Base-by-base conservation (phyloP, 345 rosid species). In the Eucalyptus globulus region DNA sequence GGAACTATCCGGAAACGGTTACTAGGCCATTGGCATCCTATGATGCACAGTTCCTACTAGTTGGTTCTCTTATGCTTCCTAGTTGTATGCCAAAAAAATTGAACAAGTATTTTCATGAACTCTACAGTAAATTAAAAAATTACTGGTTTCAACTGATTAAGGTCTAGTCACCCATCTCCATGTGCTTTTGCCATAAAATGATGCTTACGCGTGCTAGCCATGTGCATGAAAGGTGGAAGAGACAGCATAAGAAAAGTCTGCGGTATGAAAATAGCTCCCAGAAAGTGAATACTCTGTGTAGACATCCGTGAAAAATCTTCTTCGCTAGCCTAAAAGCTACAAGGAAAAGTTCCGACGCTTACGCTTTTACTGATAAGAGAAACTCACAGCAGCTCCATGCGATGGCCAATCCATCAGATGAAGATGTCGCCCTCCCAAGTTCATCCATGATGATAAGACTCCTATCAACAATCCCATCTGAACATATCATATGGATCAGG, bases 331-430 rank as follows among this genome's bases (percentile, higher is more conserved):
- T n/a, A 49, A 31, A 19, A 51, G 87, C 45, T 86, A 31, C 6
- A 3, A n/a, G 65, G 58, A 86, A 86, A n/a, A 86, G 60, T 47
- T 34, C 86, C 47, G 72, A 87, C 47, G 56, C 88, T 97, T 95
- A 97, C 99, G 94, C 97, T 91, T 94, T 95, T 87, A 95, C 93
- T 50, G 98, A 95, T 90, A 94, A 87, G 56, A 98, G 94, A 95
- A 95, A 92, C 92, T 98, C 99, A 60, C 98, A 97, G 95, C 98
- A 98, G 94, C 99, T 95, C 99, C 99, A 96, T 88, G 98, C 98
- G 90, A 98, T 93, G 88, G 98, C 95, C 91, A 96, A 93, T 89
- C 99, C 99, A 91, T 98, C 99, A 62, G 98, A 94, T 50, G 99
- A 98, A 87, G 99, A 96, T 90, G 99, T 97, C 49, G 99, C 99